A percentile compares a stretch with the other conserved stretches of the same genome.
These are phyloP conservation scores for Coelastrella sp. DNA, from an alignment of 139 green algal genomes.

Conservation along the genomic window DNA sequence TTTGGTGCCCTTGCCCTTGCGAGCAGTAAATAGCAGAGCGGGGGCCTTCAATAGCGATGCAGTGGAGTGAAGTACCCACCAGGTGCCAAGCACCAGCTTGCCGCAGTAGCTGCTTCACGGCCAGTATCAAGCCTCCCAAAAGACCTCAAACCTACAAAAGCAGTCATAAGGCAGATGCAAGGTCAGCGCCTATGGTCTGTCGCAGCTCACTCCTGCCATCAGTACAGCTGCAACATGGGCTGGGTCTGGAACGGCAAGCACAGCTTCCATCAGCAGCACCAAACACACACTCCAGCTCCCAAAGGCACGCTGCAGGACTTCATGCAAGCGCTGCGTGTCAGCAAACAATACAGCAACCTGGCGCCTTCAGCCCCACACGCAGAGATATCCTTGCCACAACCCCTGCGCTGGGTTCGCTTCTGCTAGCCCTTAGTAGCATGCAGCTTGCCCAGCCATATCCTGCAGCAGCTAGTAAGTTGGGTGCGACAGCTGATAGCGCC, in stretches of 20 bases:
- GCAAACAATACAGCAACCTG: too few species aligned
- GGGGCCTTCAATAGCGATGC: too few species aligned
- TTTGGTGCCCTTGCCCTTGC: too few species aligned
- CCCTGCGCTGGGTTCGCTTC: neutral
- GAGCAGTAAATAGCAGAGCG: too few species aligned
- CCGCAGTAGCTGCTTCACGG: neutral
- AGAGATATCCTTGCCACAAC: neutral
- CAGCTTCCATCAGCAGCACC: neutral
- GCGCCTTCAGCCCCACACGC: too few species aligned
- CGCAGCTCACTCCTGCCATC: slow-evolving; percentile 2
- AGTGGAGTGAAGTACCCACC: neutral
- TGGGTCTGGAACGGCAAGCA: neutral
- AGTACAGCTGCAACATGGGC: slow-evolving; percentile 21
- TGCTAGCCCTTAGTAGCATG: neutral
- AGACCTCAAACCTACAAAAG: neutral
- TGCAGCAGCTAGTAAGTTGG: slow-evolving; percentile 47
- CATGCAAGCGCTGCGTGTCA: too few species aligned
- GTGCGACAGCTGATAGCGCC: slow-evolving; percentile 54
- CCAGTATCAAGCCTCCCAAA: neutral
- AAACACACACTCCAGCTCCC: neutral
- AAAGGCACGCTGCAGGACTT: too few species aligned
- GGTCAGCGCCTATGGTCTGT: neutral
- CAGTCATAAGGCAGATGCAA: neutral
- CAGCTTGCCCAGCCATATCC: slow-evolving; percentile 18
- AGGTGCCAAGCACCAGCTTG: neutral